Evolutionary conservation across 192 early-diverging fungal species (phyloP), one percentile per base, ranked within the genome.

Genomic region (Coemansia sp.): DNA sequence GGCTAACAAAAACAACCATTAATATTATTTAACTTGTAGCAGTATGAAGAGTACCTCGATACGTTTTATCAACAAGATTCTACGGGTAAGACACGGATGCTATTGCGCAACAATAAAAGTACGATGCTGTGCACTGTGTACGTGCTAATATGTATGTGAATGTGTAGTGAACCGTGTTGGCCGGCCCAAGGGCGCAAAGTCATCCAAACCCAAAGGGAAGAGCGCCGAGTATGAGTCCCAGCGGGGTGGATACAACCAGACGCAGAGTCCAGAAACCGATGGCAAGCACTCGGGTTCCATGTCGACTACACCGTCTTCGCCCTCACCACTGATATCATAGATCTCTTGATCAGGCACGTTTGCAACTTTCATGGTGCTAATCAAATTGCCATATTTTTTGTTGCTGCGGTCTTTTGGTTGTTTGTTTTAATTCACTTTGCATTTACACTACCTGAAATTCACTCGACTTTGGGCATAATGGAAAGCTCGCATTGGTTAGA

Each of bases 81-180:
- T 8, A 72, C 79, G 7, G 75, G 75, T 72, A 76, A 60, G 74
- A 11, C 6, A 35, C 7, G 32, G 32, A 6, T 2, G 1, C 7
- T 6, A 35, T 35, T 35, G 32, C 7, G 0, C 8, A 6, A 7
- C 5, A 35, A 35, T 35, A 35, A 35, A 8, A 35, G 8, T 35
- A 35, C 8, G 32, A 8, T 35, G 32, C 8, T 35, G 32, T 35
- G 32, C 32, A 14, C 22, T 53, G 11, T 4, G 25, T 10, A 14
- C 19, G 29, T 56, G 54, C 54, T 56, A 56, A 56, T 29, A 8
- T 47, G 12, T 17, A 47, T 45, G 15, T 12, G 15, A 45, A 12
- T 45, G 14, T 50, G n/a, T 76, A 76, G 79, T 81, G 1, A 76
- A 76, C 21, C 73, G 79, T n/a, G 79, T 81, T 29, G 79, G 79